Conservation (phyloP, 805 yeast genomes). For the Blastobotrys parvus region DNA sequence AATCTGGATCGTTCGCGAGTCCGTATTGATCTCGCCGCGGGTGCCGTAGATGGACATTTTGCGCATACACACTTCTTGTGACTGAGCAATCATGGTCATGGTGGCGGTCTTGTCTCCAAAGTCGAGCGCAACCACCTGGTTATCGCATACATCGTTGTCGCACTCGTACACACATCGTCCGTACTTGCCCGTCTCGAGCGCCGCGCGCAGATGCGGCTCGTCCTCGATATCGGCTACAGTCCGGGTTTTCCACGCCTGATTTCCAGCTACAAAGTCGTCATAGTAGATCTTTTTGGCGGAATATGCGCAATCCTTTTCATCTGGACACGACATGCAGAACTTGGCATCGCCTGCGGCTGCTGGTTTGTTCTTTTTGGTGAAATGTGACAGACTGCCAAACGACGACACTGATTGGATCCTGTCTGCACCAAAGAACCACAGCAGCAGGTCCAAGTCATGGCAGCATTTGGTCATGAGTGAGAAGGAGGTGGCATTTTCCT, state of each 20-base stretch:
- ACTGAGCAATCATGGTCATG: conserved; percentile 22
- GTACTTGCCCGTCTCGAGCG: conserved; percentile 17
- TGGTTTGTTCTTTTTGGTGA: conserved; percentile 19
- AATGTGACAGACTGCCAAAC: conserved; percentile 18
- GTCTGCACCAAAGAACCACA: conserved; percentile 20
- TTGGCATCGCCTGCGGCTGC: conserved; percentile 17
- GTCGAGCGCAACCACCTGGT: conserved; percentile 20
- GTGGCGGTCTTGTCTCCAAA: conserved; percentile 22
- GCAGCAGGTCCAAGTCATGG: conserved; percentile 21
- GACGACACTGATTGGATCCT: conserved; percentile 17
- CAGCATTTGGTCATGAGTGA: conserved; percentile 25
- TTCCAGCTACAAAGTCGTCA: conserved; percentile 14
- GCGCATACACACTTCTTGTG: conserved; percentile 19
- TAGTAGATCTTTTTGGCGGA: conserved; percentile 19
- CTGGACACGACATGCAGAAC: conserved; percentile 16
- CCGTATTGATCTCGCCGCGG: conserved; percentile 19
- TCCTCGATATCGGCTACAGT: conserved; percentile 19
- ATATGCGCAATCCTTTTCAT: conserved; percentile 17
- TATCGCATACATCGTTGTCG: conserved; percentile 22
- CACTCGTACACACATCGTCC: conserved; percentile 21
- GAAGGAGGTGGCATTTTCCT: conserved; percentile 16
- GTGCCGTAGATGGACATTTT: conserved; percentile 20
- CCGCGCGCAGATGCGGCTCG: conserved; percentile 12
- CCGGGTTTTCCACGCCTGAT: conserved; percentile 12
- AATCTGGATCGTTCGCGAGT: conserved; percentile 16